Evolutionary conservation across 1,139 yeast species (phyloP).

Genomic region (Yarrowia galli): DNA sequence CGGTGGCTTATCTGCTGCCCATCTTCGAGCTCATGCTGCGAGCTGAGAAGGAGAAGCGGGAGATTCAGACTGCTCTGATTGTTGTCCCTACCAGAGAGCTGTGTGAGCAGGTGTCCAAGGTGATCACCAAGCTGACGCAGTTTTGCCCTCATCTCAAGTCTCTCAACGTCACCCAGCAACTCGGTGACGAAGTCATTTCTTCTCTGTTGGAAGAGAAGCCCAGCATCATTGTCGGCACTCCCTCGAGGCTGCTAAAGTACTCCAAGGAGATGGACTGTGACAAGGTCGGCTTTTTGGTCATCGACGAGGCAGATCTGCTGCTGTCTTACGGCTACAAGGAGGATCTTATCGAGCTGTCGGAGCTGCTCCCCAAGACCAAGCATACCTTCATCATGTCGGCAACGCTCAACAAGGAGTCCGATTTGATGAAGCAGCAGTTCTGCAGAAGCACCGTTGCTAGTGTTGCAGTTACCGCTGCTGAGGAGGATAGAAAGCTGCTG

Average conservation of each 20-base stretch:
- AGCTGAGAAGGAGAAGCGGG: constrained; percentile 44
- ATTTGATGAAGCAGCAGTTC: constrained; percentile 73
- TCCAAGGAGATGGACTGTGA: constrained; percentile 53
- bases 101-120: constrained; percentile 79
- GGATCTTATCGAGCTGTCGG: constrained; percentile 70
- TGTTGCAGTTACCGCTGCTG: constrained; percentile 58
- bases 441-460: constrained; percentile 61
- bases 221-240: constrained; percentile 85
- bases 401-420: constrained; percentile 86
- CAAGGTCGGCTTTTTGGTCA: constrained; percentile 71
- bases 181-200: constrained; percentile 74
- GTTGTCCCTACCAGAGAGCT: constrained; percentile 88
- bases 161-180: constrained; percentile 69
- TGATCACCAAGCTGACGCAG: constrained; percentile 69
- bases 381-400: constrained; percentile 98
- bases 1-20: constrained; percentile 84
- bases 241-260: constrained; percentile 71
- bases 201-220: constrained; percentile 76
- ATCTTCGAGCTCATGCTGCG: constrained; percentile 71
- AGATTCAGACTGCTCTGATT: constrained; percentile 57
- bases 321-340: constrained; percentile 90
- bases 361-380: constrained; percentile 72
- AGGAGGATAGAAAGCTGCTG: constrained; percentile 63
- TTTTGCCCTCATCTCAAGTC: constrained; percentile 72
- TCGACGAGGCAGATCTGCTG: constrained; percentile 95